These are phyloP conservation scores for Aspergillus sergii DNA, from an alignment of 2,329 filamentous ascomycete genomes.

Conservation along the genomic window DNA sequence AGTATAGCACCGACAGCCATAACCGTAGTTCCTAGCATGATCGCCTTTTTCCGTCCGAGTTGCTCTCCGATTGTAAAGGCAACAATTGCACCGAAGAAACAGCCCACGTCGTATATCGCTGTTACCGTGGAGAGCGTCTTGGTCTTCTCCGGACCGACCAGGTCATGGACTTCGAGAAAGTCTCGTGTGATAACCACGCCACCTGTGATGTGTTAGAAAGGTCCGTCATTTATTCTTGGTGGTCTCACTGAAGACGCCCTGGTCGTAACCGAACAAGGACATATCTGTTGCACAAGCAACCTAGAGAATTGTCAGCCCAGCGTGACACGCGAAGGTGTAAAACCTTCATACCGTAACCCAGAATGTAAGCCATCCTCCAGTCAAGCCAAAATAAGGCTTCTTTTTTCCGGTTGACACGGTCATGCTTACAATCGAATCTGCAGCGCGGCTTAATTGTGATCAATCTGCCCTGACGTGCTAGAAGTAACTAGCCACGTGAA, in stretches of 20 bases:
- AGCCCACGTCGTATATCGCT: not conserved
- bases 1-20: conserved; percentile 1
- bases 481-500: not conserved
- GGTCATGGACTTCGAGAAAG: not conserved
- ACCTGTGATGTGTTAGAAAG: not conserved
- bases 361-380: conserved; percentile 59
- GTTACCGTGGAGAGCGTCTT: not conserved
- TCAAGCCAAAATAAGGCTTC: conserved; percentile 56
- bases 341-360: conserved; percentile 51
- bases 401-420: not conserved
- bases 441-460: not conserved
- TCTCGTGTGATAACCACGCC: not conserved
- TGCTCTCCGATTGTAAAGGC: conserved; percentile 4
- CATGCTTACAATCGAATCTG: not conserved
- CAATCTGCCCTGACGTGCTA: not conserved
- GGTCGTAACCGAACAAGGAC: conserved; percentile 5
- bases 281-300: conserved; percentile 2
- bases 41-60: not conserved
- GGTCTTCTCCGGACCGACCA: not conserved
- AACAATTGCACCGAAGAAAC: conserved; percentile 1
- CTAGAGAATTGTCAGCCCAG: not conserved
- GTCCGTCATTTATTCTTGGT: not conserved
- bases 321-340: not conserved
- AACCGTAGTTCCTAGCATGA: not conserved
- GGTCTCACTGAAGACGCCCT: not conserved